Evolutionary conservation across 2,329 filamentous ascomycete genomes (phyloP).

Genomic region (Metarhizium robertsii): DNA sequence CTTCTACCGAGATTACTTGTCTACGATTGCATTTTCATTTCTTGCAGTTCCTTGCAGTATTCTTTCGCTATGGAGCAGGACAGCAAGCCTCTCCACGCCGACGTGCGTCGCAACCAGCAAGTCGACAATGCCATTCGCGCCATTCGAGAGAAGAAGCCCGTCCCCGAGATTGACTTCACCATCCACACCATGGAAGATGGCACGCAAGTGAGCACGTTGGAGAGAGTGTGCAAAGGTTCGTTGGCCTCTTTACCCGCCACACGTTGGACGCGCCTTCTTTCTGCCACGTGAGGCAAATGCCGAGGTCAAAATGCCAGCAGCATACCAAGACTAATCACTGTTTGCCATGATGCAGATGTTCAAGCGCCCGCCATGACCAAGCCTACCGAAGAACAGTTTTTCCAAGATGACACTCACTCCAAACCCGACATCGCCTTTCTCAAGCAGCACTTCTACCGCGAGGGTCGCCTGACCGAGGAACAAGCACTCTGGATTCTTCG

Average conservation of each 20-base stretch:
- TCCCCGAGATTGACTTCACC: conserved; percentile 97
- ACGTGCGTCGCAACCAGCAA: conserved; percentile 46
- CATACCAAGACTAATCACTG: background rate
- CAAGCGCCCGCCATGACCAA: conserved; percentile 93
- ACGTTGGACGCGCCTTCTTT: background rate
- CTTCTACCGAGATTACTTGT: background rate
- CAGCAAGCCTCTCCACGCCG: conserved; percentile 25
- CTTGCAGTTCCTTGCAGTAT: background rate
- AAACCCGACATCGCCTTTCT: conserved; percentile 92
- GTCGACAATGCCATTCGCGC: conserved; percentile 88
- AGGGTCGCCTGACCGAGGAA: conserved; percentile 92
- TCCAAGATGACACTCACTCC: conserved; percentile 70
- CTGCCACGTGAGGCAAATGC: background rate
- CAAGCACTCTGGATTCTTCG: conserved; percentile 94
- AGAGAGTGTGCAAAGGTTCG: conserved; percentile 97
- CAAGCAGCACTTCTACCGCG: conserved; percentile 97
- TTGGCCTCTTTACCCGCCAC: conserved; percentile 3
- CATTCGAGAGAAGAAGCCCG: conserved; percentile 87
- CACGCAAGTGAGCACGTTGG: conserved; percentile 85
- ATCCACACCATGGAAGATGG: conserved; percentile 98
- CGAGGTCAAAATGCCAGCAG: background rate
- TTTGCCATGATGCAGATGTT: conserved; percentile 57
- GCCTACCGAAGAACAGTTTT: conserved; percentile 91
- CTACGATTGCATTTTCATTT: background rate
- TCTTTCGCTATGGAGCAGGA: conserved; percentile 37